A percentile compares a stretch with the other conserved stretches of the same genome.
Evolutionary conservation across 2,329 filamentous ascomycete genomes (phyloP).

Genomic region (Hymenoscyphus albidus): DNA sequence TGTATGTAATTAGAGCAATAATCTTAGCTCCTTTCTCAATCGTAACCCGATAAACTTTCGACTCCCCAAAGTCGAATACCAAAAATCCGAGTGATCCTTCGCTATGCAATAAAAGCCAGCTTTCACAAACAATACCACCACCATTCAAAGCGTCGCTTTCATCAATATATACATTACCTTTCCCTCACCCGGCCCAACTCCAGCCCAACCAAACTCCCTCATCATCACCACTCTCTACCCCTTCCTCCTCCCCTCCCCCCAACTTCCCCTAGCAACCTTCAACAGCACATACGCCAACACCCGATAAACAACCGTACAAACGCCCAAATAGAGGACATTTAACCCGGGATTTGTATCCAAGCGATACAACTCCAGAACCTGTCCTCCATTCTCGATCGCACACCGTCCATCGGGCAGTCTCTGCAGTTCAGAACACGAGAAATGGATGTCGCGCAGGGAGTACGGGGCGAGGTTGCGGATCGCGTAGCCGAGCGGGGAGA

Average conservation of each 20-base stretch:
- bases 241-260: constrained; percentile 33
- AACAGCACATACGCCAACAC: constrained; percentile 58
- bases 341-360: constrained; percentile 58
- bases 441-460: constrained; percentile 55
- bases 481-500: constrained; percentile 68
- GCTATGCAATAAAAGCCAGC: no score
- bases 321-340: constrained; percentile 60
- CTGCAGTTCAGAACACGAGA: constrained; percentile 61
- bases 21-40: no score
- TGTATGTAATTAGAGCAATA: no score
- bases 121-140: no score
- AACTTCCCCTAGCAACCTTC: constrained; percentile 50
- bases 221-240: background rate
- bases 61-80: no score
- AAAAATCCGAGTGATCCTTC: no score
- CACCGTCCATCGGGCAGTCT: constrained; percentile 57
- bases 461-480: constrained; percentile 65
- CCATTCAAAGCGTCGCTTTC: no score
- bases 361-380: constrained; percentile 65
- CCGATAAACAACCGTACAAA: constrained; percentile 62
- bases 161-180: no score
- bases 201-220: no score
- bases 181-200: no score
- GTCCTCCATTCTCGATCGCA: constrained; percentile 60
- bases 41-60: no score